phyloP scores from a whole-genome alignment of 1,284 basidiomycete genomes.

The Microbotryum violaceum region DNA sequence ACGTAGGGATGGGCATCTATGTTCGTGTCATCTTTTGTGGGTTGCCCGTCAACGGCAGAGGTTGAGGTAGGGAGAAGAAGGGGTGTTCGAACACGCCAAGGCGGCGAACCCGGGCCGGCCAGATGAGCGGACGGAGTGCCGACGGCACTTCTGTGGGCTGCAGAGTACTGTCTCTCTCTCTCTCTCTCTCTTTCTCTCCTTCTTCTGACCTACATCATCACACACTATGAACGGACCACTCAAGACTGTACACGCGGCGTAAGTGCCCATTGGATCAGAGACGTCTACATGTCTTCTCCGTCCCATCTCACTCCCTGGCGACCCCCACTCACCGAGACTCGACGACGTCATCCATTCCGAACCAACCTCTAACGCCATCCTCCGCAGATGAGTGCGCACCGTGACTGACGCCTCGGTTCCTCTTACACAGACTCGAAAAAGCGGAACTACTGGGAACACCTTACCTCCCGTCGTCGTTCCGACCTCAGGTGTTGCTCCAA shows the following conservation, averaged over 20 bases:
- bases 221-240: neutral
- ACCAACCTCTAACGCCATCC: too few species aligned
- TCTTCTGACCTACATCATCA: neutral
- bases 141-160: neutral
- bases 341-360: too few species aligned
- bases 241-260: constrained; percentile 2
- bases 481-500: constrained; percentile 46
- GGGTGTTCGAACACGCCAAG: neutral
- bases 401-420: neutral
- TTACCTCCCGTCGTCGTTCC: constrained; percentile 47
- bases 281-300: neutral
- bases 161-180: neutral
- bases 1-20: neutral
- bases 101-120: neutral
- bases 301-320: neutral
- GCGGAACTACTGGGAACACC: constrained; percentile 9
- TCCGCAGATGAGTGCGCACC: too few species aligned
- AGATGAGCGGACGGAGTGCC: neutral
- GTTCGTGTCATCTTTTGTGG: neutral
- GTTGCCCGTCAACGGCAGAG: neutral
- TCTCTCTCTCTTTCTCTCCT: neutral
- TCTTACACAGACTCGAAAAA: constrained; percentile 9
- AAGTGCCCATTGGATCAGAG: neutral
- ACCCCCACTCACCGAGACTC: neutral
- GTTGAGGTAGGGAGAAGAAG: neutral